Base-by-base conservation (phyloP, 139 green algal species). In the Edaphochlamys debaryana region DNA sequence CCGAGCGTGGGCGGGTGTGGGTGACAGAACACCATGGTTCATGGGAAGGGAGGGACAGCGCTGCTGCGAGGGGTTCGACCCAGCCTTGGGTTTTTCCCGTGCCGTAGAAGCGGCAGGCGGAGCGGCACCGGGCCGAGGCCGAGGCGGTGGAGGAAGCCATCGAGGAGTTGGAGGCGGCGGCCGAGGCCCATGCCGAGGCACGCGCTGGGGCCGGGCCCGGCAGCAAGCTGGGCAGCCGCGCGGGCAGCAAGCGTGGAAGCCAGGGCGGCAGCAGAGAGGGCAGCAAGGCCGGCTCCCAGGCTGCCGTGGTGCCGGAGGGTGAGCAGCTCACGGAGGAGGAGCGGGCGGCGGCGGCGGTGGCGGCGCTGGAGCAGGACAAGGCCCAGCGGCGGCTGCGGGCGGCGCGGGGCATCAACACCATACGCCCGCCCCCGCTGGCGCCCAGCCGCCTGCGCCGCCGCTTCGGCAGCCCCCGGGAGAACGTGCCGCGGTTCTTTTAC, bases 401-500 rank as follows among this genome's bases (percentile, higher is more conserved):
- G 32, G n/a, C 2, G 27, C 34, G 7, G 25, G 60, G 9, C 20
- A 27, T 82, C n/a, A 45, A 62, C 37, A 37, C 36, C n/a, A 9
- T 13, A 9, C 69, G 54, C 40, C 30, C 42, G 56, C 40, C 29
- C 27, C 62, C 54, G 68, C 69, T 67, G 69, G 66, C 22, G 22
- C 80, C 69, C 29, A 71, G 68, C 48, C 40, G 54, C 32, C 56
- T 56, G 69, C 40, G 80, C 32, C 58, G 56, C 32, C 41, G 34
- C 1, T 34, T 58, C 32, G 69, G 38, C 30, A 68, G 67, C n/a
- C 82, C 82, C 1, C 54, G 82, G n/a, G 75, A 77, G 5, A 48
- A 27, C 3, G 82, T 87, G 40, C 72, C 74, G 13, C 36, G 50
- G 13, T 87, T 81, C 67, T 87, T 87, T 45, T 64, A 76, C 52